Conservation (phyloP, 2,329 filamentous ascomycete genomes). For the Aspergillus piperis region DNA sequence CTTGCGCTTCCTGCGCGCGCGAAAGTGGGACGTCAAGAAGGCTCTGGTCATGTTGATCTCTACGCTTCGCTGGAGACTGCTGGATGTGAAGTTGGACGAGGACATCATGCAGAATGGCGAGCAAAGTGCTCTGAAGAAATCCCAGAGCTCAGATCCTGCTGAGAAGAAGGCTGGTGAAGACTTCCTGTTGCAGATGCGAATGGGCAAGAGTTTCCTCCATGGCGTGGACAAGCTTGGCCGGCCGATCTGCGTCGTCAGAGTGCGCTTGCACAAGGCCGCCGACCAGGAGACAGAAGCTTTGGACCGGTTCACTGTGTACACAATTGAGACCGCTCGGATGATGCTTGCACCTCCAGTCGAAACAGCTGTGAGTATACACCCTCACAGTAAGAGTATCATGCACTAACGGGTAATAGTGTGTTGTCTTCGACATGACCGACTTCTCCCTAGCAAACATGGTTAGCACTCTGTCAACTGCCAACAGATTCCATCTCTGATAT, state of each 20-base stretch:
- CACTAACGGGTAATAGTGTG: constrained; percentile 59
- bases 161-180: constrained; percentile 71
- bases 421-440: constrained; percentile 94
- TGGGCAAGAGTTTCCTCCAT: constrained; percentile 93
- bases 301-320: constrained; percentile 87
- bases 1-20: constrained; percentile 79
- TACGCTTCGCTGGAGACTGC: constrained; percentile 86
- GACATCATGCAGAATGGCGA: constrained; percentile 82
- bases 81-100: constrained; percentile 83
- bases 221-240: constrained; percentile 80
- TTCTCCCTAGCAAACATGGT: constrained; percentile 96
- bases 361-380: constrained; percentile 71
- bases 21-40: constrained; percentile 94
- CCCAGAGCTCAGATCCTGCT: constrained; percentile 59
- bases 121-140: constrained; percentile 62
- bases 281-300: constrained; percentile 81
- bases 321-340: constrained; percentile 92
- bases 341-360: constrained; percentile 78
- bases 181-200: constrained; percentile 78
- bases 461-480: constrained; percentile 25
- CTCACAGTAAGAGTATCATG: constrained; percentile 12
- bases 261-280: constrained; percentile 75
- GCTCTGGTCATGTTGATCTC: constrained; percentile 92
- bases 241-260: constrained; percentile 83
- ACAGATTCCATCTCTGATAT: neutral